Base-by-base conservation (phyloP, 768 basidiomycete genomes). In the Mycena crocata region DNA sequence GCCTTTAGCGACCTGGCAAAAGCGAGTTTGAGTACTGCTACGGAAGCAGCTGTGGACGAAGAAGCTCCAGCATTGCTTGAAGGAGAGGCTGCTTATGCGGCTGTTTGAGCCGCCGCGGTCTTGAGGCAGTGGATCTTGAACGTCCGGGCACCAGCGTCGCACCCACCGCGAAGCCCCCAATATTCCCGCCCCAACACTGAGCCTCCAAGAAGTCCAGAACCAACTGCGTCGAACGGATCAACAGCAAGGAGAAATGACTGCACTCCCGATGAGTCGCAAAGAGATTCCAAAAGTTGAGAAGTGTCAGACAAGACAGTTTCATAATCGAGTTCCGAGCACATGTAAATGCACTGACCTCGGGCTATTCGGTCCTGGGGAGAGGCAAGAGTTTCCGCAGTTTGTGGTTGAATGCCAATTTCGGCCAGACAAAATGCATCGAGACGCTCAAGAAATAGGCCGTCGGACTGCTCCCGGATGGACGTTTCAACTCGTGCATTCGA, bases 211-310 rank as follows among this genome's bases (percentile, higher is more conserved):
- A 91, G 91, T 0, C 89, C 87, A 31, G 77, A 76, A 71, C 88
- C 86, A 0, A 75, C 64, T 15, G 78, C 70, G 67, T 86, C 81
- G 17, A 70, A 68, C 6, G 89, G 87, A 68, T 90, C 84, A 30
- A 91, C 84, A 1, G 87, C 87, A 5, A 92, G 81, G 42, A 91
- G 67, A 71, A 91, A 89, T 0, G 90, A 88, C 46, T 92, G 87
- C 6, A 87, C 76, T 3, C 87, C 87, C 12, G 85, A 80, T 15
- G 84, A 76, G 14, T 75, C 77, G 31, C 80, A 78, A 6, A 92
- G 78, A 14, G 85, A 83, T 70, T 91, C 89, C 24, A 92, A 79
- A 30, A 83, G 80, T 28, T 78, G 80, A 31, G 89, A 90, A 3
- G 85, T 77, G 60, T 85, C 80, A 46, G 79, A 78, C 30, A 90